Percentiles rank a stretch among this genome's conserved stretches.
Conservation (phyloP, 192 early-diverging fungal species). For the Allomyces javanicus region DNA sequence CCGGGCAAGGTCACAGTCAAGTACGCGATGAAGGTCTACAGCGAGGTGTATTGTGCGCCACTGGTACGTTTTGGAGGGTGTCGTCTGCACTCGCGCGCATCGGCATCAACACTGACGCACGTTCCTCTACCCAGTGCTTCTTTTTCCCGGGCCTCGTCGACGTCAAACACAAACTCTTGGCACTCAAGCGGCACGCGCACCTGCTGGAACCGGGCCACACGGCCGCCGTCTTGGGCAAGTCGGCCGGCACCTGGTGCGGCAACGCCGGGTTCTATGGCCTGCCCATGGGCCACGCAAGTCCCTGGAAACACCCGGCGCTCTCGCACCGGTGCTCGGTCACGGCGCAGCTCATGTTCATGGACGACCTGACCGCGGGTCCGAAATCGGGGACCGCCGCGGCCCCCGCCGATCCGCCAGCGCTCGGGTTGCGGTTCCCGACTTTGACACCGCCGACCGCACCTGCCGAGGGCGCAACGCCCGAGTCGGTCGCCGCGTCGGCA, state of each 20-base stretch:
- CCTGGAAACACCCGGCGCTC: background rate
- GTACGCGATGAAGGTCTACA: conserved; percentile 69
- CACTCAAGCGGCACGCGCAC: background rate
- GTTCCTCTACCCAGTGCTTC: too few species aligned
- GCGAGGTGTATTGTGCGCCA: conserved; percentile 60
- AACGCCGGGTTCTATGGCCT: background rate
- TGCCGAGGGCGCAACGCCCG: background rate
- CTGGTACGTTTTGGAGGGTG: conserved; percentile 23
- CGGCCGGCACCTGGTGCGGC: background rate
- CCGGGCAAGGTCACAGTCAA: conserved; percentile 47
- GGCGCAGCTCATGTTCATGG: background rate
- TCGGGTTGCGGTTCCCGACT: background rate
- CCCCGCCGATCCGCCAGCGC: background rate
- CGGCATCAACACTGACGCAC: too few species aligned
- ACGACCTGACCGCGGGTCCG: background rate
- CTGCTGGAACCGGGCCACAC: background rate
- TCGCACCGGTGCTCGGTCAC: background rate
- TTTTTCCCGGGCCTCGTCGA: conserved; percentile 21
- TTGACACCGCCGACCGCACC: background rate
- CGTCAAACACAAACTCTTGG: background rate
- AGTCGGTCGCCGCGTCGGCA: background rate
- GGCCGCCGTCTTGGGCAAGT: background rate
- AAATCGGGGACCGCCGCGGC: background rate
- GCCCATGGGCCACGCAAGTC: background rate
- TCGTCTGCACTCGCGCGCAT: too few species aligned